Base-by-base conservation (phyloP, 2,329 filamentous ascomycete species). In the Ascochyta pisi region DNA sequence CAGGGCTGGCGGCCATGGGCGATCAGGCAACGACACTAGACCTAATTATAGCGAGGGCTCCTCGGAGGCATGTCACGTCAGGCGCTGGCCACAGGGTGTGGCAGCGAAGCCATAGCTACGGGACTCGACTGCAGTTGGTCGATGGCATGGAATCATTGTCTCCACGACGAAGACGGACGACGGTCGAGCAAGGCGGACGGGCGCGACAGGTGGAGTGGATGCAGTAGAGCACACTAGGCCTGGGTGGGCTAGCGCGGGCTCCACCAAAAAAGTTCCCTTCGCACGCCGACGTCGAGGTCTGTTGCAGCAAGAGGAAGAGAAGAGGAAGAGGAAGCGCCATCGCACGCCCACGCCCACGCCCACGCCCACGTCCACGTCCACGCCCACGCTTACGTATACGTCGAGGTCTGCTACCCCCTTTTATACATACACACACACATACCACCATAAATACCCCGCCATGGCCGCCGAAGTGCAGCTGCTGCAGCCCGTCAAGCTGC, bases 391-490 rank as follows among this genome's bases (percentile, higher is more conserved):
- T 19, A 19, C 19, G 19, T 19, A 19, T 19, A 19, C 19, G 19
- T 19, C 19, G 19, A 19, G 19, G 19, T 19, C 19, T 19, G 19
- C 19, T 46, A 33, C 40, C 50, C 27, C 22, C 45, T 43, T 19
- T 19, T 19, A 19, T 19, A 19, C 2, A 19, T 19, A 19, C 19
- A 19, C n/a, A 4, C 40, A 16, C 41, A 13, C 38, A 39, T 16
- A 16, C 5, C 27, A 29, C 27, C 26, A 19, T 3, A 19, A 19
- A 19, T n/a, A 12, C 10, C 38, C 22, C 64, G 68, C 67, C 60
- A 96, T 96, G 92, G 92, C 93, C 68, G 90, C 92, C 70, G 88
- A 92, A 80, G 90, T 96, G 69, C 86, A 87, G 76, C 89, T 90
- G 58, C 81, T 96, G 64, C 87, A 88, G 75, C 89, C 89, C 76